These are phyloP conservation scores for Coemansia linderi DNA, from an alignment of 371 early-diverging fungal genomes.

Conservation along the genomic window DNA sequence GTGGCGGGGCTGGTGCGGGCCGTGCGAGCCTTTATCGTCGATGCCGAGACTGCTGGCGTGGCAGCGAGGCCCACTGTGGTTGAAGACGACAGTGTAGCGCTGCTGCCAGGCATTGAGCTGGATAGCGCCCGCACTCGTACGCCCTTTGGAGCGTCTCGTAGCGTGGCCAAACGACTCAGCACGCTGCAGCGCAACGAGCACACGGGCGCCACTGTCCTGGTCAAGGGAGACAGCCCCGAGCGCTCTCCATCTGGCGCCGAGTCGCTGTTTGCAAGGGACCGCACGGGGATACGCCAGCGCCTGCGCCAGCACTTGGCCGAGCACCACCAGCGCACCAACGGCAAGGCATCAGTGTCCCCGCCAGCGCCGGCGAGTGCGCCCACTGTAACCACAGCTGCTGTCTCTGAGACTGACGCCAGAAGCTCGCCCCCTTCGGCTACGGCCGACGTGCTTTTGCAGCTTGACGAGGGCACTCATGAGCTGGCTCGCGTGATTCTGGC, in stretches of 20 bases:
- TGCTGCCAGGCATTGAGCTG: constrained; percentile 39
- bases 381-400: neutral
- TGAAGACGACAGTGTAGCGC: constrained; percentile 31
- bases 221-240: constrained; percentile 25
- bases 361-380: neutral
- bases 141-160: constrained; percentile 13
- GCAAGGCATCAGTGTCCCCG: constrained; percentile 7
- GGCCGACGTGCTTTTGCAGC: constrained; percentile 50
- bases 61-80: constrained; percentile 7
- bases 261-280: constrained; percentile 56
- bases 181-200: constrained; percentile 50
- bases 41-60: constrained; percentile 74
- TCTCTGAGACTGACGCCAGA: neutral
- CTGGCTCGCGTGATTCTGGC: constrained; percentile 52
- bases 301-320: constrained; percentile 54
- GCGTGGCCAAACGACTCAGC: constrained; percentile 31
- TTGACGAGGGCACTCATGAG: constrained; percentile 52
- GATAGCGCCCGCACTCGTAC: constrained; percentile 27
- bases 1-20: constrained; percentile 65
- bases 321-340: constrained; percentile 49
- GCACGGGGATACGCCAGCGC: constrained; percentile 51
- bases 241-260: constrained; percentile 29
- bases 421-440: constrained; percentile 14
- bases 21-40: constrained; percentile 73
- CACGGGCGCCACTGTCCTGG: constrained; percentile 48